Base-by-base conservation (phyloP, 257 asterid genomes). In the Paulownia fortunei region DNA sequence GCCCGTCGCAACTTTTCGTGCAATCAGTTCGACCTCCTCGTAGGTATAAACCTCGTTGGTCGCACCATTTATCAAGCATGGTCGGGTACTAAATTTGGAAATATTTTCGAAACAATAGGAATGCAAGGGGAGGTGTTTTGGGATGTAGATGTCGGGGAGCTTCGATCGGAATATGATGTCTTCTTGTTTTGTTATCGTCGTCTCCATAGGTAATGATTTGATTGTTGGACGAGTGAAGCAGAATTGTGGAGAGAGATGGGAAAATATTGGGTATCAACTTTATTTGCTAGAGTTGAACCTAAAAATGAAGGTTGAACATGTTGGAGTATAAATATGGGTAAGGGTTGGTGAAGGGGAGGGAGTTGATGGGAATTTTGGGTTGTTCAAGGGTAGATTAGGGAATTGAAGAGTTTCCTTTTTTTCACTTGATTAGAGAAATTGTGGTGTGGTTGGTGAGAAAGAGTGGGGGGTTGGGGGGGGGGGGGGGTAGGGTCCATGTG, bases 51-150 rank as follows among this genome's bases (percentile, higher is more conserved):
- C 84, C 12, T 90, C 86, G 3, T 78, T 74, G 0, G 91, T 90
- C 0, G 90, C 82, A 0, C 98, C 98, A 37, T 94, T 88, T 16
- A 94, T 91, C 0, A 94, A 62, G 58, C 97, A 93, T 0, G 98
- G 93, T 0, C 89, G 76, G 0, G 82, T 61, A 1, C 83, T 37
- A 34, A 83, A 85, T 0, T 81, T 24, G 0, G 91, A 84, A 11
- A 90, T 84, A 52, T 92, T 86, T 32, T 94, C 88, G 67, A 94
- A 92, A n/a, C 98, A 92, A 56, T 94, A 94, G 0, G 98, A 82
- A 61, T 92, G 98, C 8, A 93, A 44, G 0, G 97, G 89, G 46
- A 93, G 88, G 75, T 93, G 91, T 0, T 89, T 93, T 0, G 97
- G 97, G 76, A 93, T 86, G 90, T 86, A 79, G 32, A 93, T 91